phyloP scores from a whole-genome alignment of 495 filamentous ascomycete genomes.

The Aspergillus avenaceus region DNA sequence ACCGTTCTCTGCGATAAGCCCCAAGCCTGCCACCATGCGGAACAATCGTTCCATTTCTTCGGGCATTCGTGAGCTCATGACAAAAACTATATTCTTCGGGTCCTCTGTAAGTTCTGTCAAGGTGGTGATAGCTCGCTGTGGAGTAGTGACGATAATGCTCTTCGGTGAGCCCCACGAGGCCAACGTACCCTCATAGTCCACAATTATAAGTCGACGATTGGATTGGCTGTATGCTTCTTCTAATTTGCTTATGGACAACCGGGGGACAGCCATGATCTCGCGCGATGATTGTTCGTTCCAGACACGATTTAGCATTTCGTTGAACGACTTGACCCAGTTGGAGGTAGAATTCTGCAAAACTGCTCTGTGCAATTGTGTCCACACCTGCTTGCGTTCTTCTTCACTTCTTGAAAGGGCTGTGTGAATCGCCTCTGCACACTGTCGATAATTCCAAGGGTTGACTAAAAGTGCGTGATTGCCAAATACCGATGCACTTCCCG shows the following conservation, averaged over 20 bases:
- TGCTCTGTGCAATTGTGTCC: constrained; percentile 66
- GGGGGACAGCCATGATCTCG: constrained; percentile 79
- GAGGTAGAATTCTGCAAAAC: constrained; percentile 77
- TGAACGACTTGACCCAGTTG: constrained; percentile 76
- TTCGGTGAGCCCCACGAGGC: constrained; percentile 77
- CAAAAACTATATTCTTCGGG: constrained; percentile 77
- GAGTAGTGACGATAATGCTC: constrained; percentile 76
- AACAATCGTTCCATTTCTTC: constrained; percentile 87
- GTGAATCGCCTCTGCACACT: constrained; percentile 79
- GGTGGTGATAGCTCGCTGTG: constrained; percentile 75
- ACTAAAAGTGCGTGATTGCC: constrained; percentile 67
- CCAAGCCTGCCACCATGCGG: constrained; percentile 69
- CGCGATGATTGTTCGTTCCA: constrained; percentile 79
- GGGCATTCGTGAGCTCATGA: constrained; percentile 82
- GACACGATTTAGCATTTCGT: constrained; percentile 60
- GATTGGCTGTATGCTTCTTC: constrained; percentile 59
- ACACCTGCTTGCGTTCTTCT: constrained; percentile 68
- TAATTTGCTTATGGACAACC: constrained; percentile 64
- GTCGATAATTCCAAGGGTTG: constrained; percentile 90
- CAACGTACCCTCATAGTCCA: constrained; percentile 90
- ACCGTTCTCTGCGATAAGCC: constrained; percentile 88
- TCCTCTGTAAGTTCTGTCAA: constrained; percentile 76
- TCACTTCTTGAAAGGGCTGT: constrained; percentile 71
- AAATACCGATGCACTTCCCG: constrained; percentile 83
- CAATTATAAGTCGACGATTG: constrained; percentile 70